Percentiles rank a stretch among this genome's conserved stretches.
Conservation (phyloP, 1,284 basidiomycete genomes). For the Takashimella tepidaria region DNA sequence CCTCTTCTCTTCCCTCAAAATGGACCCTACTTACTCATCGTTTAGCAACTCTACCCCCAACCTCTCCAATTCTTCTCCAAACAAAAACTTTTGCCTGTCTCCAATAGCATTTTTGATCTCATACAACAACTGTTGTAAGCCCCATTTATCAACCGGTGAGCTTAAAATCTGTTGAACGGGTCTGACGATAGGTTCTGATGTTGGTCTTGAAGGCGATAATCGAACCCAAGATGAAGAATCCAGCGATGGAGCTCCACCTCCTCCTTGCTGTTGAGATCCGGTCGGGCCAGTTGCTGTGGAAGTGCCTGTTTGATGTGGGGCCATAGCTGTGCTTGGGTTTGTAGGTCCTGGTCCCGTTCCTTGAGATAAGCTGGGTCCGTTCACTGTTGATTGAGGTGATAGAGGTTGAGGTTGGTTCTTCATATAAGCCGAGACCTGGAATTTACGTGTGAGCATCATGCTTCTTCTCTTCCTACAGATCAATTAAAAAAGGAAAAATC, state of each 20-base stretch:
- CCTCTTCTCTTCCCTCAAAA: too few species aligned
- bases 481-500: too few species aligned
- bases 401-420: conserved; percentile 6
- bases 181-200: conserved; percentile 61
- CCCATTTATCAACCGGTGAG: conserved; percentile 93
- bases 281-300: conserved; percentile 20
- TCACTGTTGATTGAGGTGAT: conserved; percentile 17
- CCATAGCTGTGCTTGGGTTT: conserved; percentile 27
- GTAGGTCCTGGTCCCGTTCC: conserved; percentile 33
- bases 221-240: conserved; percentile 35
- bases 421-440: conserved; percentile 30
- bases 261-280: conserved; percentile 4
- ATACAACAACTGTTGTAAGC: conserved; percentile 78
- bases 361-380: conserved; percentile 28
- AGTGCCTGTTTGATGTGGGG: conserved; percentile 4
- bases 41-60: conserved; percentile 87
- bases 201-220: conserved; percentile 22
- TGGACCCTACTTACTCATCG: conserved; percentile 74
- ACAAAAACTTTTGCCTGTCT: conserved; percentile 76
- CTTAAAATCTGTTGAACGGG: conserved; percentile 92
- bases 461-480: neutral
- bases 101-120: conserved; percentile 74
- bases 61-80: conserved; percentile 88
- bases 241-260: too few species aligned
- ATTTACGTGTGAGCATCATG: conserved; percentile 2